A percentile compares a stretch with the other conserved stretches of the same genome.
phyloP scores from a whole-genome alignment of 495 filamentous ascomycete genomes.

The Friedmanniomyces simplex region DNA sequence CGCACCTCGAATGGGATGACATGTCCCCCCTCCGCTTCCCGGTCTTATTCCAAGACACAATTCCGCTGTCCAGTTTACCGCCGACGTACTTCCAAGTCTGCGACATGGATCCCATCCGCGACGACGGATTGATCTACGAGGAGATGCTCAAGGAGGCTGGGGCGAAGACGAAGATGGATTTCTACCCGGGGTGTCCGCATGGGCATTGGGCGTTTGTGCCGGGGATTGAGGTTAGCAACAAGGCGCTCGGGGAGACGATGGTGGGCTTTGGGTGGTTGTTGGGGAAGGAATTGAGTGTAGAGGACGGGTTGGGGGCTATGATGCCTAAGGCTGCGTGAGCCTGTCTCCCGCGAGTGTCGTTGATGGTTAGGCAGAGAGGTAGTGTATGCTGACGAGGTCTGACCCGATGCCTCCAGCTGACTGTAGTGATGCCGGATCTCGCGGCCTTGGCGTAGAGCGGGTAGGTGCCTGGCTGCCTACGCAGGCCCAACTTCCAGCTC shows the following conservation, averaged over 20 bases:
- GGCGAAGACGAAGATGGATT: conserved; percentile 11
- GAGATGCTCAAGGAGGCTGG: conserved; percentile 23
- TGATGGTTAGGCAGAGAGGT: no score
- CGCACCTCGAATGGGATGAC: conserved; percentile 5
- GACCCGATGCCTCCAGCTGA: no score
- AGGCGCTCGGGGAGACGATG: conserved; percentile 14
- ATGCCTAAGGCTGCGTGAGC: not conserved
- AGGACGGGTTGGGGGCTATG: not conserved
- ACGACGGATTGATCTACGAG: conserved; percentile 36
- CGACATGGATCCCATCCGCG: conserved; percentile 33
- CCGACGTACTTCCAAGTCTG: conserved; percentile 13
- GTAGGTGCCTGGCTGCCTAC: no score
- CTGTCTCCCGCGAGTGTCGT: no score
- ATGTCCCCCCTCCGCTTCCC: conserved; percentile 11
- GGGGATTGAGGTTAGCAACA: conserved; percentile 1
- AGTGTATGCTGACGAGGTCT: no score
- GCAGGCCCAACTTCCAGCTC: no score
- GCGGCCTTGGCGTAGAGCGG: no score
- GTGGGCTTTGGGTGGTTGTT: conserved; percentile 18
- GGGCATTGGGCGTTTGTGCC: conserved; percentile 26
- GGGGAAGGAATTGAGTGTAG: conserved; percentile 2
- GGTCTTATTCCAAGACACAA: conserved; percentile 2
- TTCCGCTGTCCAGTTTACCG: conserved; percentile 1
- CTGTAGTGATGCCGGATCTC: no score
- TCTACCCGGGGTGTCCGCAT: conserved; percentile 25